phyloP scores from a whole-genome alignment of 1,139 yeast genomes.

The Suhomyces coccinellae region DNA sequence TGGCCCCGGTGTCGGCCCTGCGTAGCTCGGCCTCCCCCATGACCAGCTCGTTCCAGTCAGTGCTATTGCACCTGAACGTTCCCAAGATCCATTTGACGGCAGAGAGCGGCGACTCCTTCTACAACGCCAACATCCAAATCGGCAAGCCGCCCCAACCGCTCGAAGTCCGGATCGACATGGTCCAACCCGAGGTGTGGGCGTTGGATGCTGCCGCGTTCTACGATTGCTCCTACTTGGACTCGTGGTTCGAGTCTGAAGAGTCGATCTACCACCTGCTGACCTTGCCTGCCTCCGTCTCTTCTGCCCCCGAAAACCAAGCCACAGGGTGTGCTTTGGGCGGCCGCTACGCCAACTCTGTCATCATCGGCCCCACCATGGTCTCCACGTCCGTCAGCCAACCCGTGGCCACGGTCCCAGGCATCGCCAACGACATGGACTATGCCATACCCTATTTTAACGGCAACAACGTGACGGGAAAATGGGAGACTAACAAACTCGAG shows the following conservation, averaged over 20 bases:
- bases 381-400: constrained; percentile 8
- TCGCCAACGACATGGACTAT: constrained; percentile 17
- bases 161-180: constrained; percentile 30
- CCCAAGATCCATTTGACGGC: constrained; percentile 6
- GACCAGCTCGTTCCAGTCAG: background rate
- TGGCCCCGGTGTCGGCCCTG: no score
- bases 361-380: background rate
- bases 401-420: constrained; percentile 10
- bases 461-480: constrained; percentile 29
- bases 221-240: constrained; percentile 24
- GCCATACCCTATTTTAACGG: constrained; percentile 31
- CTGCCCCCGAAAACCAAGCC: constrained; percentile 23
- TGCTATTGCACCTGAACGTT: background rate
- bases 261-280: constrained; percentile 2
- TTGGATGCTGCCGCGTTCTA: constrained; percentile 27
- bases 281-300: constrained; percentile 22
- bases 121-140: constrained; percentile 7
- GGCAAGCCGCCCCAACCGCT: constrained; percentile 14
- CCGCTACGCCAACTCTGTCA: constrained; percentile 15
- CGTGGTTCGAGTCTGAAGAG: constrained; percentile 23
- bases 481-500: constrained; percentile 7
- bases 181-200: constrained; percentile 43
- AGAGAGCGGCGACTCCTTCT: constrained; percentile 8
- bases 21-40: no score
- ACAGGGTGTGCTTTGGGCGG: constrained; percentile 33